These are phyloP conservation scores for Mycena haematopus DNA, from an alignment of 768 basidiomycete species.

Conservation along the genomic window DNA sequence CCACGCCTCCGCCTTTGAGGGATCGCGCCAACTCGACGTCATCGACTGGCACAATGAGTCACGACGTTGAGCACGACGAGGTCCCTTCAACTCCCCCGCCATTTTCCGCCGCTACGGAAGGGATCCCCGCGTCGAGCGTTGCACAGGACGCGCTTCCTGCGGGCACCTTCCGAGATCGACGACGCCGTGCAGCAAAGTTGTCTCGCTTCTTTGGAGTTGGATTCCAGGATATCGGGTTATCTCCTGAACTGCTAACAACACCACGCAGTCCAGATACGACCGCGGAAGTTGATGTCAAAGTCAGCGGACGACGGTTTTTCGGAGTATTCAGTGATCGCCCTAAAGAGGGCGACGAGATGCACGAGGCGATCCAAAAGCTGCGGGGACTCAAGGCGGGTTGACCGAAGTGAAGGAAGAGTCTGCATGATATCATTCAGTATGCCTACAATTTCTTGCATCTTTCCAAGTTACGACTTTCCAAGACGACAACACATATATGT, in stretches of 20 bases:
- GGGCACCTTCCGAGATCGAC: constrained; percentile 38
- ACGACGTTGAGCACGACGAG: constrained; percentile 9
- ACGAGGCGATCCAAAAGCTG: constrained; percentile 51
- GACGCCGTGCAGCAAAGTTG: constrained; percentile 60
- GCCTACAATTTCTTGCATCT: constrained; percentile 15
- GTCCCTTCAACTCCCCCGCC: constrained; percentile 14
- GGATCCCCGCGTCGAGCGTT: constrained; percentile 9
- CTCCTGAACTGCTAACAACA: constrained; percentile 14
- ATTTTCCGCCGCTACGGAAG: constrained; percentile 17
- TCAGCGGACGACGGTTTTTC: constrained; percentile 45
- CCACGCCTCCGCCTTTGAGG: constrained; percentile 9
- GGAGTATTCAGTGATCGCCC: constrained; percentile 44
- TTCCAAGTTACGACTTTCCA: constrained; percentile 22
- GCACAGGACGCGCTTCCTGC: not conserved
- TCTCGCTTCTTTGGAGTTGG: constrained; percentile 64
- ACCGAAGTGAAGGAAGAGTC: not conserved
- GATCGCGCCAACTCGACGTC: constrained; percentile 27
- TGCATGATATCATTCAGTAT: constrained; percentile 26
- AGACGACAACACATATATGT: constrained; percentile 12
- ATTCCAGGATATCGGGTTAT: constrained; percentile 49
- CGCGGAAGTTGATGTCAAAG: constrained; percentile 46
- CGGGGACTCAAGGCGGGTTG: constrained; percentile 47
- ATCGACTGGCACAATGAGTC: constrained; percentile 7
- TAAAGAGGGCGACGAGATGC: constrained; percentile 45
- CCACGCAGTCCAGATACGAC: constrained; percentile 1